Conservation (phyloP, 2,329 filamentous ascomycete species). For the Trichoderma endophyticum region DNA sequence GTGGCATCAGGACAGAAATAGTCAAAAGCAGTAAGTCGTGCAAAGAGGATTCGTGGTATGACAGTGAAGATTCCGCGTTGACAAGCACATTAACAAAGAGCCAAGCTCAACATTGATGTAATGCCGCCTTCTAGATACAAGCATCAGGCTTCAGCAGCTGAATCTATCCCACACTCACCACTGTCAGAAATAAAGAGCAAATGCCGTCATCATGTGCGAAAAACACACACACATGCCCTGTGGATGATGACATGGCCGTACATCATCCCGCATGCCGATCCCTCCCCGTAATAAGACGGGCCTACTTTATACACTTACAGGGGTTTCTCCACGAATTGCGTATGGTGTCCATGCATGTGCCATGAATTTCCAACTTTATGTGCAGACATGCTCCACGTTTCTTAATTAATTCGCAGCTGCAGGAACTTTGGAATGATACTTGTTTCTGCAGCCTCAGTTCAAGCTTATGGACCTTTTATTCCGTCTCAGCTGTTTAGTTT, state of each 20-base stretch:
- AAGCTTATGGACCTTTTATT: not conserved
- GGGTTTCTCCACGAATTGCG: not conserved
- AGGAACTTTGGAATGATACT: not conserved
- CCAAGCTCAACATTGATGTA: not conserved
- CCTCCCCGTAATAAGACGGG: not conserved
- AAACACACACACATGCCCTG: not conserved
- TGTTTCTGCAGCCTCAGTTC: not conserved
- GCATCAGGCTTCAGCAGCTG: not conserved
- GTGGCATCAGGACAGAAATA: not conserved
- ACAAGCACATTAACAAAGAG: not conserved
- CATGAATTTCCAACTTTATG: not conserved
- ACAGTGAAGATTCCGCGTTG: not conserved
- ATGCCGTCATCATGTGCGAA: constrained; percentile 13
- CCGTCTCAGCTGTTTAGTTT: not conserved
- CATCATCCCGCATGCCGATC: constrained; percentile 8
- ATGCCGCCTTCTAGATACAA: not conserved
- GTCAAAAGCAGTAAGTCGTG: not conserved
- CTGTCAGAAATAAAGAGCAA: not conserved
- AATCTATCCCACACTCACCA: not conserved
- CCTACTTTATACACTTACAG: not conserved
- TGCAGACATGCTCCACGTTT: not conserved
- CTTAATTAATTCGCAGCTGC: not conserved
- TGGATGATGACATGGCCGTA: not conserved
- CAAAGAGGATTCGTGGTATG: not conserved
- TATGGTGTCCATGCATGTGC: not conserved